Conservation (phyloP, 129 eudicot species). For the Pseudognaphalium luteoalbum region DNA sequence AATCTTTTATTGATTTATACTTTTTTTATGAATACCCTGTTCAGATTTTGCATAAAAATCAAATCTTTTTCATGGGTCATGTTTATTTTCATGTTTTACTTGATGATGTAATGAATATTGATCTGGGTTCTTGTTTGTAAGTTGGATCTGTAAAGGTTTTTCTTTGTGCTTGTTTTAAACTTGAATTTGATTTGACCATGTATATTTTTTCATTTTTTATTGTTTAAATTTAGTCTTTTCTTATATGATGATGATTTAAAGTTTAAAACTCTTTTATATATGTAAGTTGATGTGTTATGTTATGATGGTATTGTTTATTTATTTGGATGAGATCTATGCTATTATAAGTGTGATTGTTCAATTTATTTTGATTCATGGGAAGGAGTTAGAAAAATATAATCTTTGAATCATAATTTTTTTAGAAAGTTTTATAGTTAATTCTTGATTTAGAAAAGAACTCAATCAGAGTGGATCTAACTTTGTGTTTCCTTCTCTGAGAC, state of each 20-base stretch:
- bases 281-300: conserved; percentile 8
- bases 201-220: too few species aligned
- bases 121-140: background rate
- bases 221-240: background rate
- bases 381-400: background rate
- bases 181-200: background rate
- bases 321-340: conserved; percentile 32
- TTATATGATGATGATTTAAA: too few species aligned
- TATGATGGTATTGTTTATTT: conserved; percentile 8
- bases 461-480: conserved; percentile 24
- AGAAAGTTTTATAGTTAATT: background rate
- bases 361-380: conserved; percentile 15
- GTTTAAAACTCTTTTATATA: background rate
- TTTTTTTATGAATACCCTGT: background rate
- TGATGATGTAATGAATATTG: background rate
- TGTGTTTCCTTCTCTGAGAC: background rate
- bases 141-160: background rate
- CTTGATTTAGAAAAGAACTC: background rate
- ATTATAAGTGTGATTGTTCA: conserved; percentile 14
- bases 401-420: conserved; percentile 2
- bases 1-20: background rate
- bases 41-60: background rate
- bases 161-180: background rate
- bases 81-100: background rate
- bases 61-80: background rate